Evolutionary conservation across 192 early-diverging fungal species (phyloP).

Genomic region (Funneliformis geosporum): DNA sequence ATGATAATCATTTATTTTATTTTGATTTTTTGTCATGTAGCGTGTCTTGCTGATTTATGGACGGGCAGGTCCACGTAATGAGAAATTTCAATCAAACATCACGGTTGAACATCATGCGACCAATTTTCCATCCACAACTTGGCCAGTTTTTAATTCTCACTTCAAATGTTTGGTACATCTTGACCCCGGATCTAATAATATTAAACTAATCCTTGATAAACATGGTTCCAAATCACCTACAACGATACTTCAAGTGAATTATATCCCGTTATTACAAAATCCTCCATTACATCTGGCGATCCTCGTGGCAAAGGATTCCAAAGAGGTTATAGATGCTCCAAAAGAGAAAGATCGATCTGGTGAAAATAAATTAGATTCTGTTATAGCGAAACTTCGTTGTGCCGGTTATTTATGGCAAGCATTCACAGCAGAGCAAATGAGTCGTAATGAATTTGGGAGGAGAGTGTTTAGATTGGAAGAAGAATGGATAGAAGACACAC

Average conservation of each 20-base stretch:
- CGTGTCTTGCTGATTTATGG: constrained; percentile 40
- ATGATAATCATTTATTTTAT: not conserved
- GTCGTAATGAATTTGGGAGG: constrained; percentile 67
- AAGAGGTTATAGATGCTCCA: constrained; percentile 60
- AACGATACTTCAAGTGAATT: constrained; percentile 46
- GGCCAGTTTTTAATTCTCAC: constrained; percentile 56
- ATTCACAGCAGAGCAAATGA: constrained; percentile 68
- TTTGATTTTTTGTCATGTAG: not conserved
- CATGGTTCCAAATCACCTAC: constrained; percentile 19
- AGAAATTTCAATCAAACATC: constrained; percentile 33
- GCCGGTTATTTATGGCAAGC: constrained; percentile 75
- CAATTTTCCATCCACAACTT: constrained; percentile 52
- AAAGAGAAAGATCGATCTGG: constrained; percentile 48
- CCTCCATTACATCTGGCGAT: constrained; percentile 61
- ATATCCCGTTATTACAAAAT: constrained; percentile 53
- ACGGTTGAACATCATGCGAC: constrained; percentile 31
- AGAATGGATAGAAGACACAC: constrained; percentile 50
- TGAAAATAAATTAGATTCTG: constrained; percentile 50
- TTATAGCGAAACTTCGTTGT: constrained; percentile 58
- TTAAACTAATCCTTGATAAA: constrained; percentile 53
- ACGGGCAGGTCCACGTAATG: constrained; percentile 33
- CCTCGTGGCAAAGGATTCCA: constrained; percentile 59
- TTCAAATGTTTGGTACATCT: constrained; percentile 64
- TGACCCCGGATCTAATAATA: constrained; percentile 53
- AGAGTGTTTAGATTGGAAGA: constrained; percentile 66